These are phyloP conservation scores for Haplosporangium sp. DNA, from an alignment of 371 early-diverging fungal species.

Conservation along the genomic window DNA sequence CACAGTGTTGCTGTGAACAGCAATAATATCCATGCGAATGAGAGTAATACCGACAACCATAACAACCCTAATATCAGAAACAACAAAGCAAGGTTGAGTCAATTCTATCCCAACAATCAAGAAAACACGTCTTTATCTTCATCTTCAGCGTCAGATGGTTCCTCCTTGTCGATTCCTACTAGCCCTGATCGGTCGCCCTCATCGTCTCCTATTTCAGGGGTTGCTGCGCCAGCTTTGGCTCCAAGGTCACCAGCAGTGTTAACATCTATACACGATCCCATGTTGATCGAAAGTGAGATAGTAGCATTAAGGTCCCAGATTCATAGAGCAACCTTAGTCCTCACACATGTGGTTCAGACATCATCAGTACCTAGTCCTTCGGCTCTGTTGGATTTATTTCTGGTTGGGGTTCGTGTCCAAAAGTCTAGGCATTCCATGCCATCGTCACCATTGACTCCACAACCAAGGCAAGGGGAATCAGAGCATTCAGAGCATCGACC, in stretches of 20 bases:
- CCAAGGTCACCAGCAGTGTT: background rate
- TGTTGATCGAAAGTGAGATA: conserved; percentile 8
- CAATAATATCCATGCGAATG: background rate
- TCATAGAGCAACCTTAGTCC: conserved; percentile 15
- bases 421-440: background rate
- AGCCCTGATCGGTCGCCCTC: background rate
- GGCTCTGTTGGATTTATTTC: conserved; percentile 5
- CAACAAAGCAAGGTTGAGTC: background rate
- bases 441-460: background rate
- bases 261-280: background rate
- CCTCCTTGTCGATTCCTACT: background rate
- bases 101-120: background rate
- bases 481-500: background rate
- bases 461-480: background rate
- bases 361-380: conserved; percentile 22
- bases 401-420: background rate
- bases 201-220: background rate
- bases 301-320: conserved; percentile 13
- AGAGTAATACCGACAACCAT: background rate
- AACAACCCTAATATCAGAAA: background rate
- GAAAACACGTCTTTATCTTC: background rate
- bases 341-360: conserved; percentile 36
- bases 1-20: background rate
- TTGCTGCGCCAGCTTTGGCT: background rate
- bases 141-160: background rate